Conservation (phyloP, 1,284 basidiomycete species). For the Ustilago crameri region DNA sequence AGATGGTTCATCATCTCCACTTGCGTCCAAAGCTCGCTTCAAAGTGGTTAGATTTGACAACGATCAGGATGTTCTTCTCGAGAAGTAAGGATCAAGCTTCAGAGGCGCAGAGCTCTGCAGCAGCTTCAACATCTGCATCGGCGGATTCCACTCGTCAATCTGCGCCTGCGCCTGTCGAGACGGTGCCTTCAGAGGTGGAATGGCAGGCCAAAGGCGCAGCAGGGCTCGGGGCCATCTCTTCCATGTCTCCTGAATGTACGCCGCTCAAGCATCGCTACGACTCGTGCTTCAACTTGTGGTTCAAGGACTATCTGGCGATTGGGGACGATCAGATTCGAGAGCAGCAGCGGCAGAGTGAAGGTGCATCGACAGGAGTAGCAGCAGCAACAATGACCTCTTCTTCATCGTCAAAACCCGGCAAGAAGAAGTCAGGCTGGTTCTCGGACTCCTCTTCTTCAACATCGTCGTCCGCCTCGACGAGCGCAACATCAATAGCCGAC, state of each 20-base stretch:
- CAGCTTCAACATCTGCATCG: constrained; percentile 9
- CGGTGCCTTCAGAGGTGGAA: constrained; percentile 3
- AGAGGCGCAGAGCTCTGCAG: constrained; percentile 6
- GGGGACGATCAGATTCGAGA: constrained; percentile 57
- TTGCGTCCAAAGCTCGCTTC: not conserved
- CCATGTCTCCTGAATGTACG: constrained; percentile 82
- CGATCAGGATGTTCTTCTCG: constrained; percentile 29
- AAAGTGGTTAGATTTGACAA: not conserved
- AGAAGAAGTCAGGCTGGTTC: constrained; percentile 42
- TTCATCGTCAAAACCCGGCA: constrained; percentile 5
- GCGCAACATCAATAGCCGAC: constrained; percentile 20
- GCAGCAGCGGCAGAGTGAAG: constrained; percentile 69
- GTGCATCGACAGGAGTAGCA: constrained; percentile 15
- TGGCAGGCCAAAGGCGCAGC: constrained; percentile 37
- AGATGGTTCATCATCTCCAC: constrained; percentile 6
- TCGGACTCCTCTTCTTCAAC: constrained; percentile 20
- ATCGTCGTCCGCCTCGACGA: constrained; percentile 15
- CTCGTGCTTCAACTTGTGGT: constrained; percentile 94
- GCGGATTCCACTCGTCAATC: not conserved
- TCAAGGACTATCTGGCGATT: constrained; percentile 82
- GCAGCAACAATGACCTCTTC: not conserved
- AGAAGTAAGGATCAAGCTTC: constrained; percentile 11
- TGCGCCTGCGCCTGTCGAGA: not conserved
- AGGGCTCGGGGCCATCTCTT: constrained; percentile 60
- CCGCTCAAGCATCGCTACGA: constrained; percentile 89